phyloP scores from a whole-genome alignment of 441 rosid genomes.

The Cnidoscolus chayamansa region DNA sequence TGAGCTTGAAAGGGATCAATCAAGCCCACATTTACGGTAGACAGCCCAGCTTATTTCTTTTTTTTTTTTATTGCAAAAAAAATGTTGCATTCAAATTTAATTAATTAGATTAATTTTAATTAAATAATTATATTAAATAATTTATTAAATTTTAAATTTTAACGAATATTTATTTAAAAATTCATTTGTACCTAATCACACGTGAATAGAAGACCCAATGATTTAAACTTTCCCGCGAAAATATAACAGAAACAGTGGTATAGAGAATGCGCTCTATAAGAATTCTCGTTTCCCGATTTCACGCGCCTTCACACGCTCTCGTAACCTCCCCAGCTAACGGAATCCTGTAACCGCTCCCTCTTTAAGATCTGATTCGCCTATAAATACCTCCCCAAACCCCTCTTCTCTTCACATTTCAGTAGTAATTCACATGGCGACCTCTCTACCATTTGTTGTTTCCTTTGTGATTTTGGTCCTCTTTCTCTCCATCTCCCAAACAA shows the following conservation, averaged over 20 bases:
- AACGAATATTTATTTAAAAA: too few species aligned
- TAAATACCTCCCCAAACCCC: conserved; percentile 1
- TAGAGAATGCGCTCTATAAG: not conserved
- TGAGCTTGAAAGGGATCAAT: too few species aligned
- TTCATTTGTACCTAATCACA: not conserved
- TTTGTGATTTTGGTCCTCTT: conserved; percentile 13
- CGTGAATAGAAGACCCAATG: not conserved
- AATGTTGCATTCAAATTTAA: too few species aligned
- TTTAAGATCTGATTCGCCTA: not conserved
- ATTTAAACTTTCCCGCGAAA: not conserved
- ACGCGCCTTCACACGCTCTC: not conserved
- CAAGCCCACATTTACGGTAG: too few species aligned
- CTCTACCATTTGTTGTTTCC: conserved; percentile 18
- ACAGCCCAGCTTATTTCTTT: too few species aligned
- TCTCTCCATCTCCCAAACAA: conserved; percentile 2
- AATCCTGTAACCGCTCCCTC: not conserved
- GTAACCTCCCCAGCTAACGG: not conserved
- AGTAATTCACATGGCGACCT: conserved; percentile 26
- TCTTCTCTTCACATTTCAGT: not conserved
- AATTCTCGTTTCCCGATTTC: not conserved
- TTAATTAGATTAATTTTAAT: too few species aligned
- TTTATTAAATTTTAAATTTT: too few species aligned
- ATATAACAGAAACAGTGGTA: not conserved
- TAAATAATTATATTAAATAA: too few species aligned
- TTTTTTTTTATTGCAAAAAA: too few species aligned